Evolutionary conservation across 306 rosid species (phyloP), one percentile per base, ranked within the genome.

Genomic region (Cucumis melo): DNA sequence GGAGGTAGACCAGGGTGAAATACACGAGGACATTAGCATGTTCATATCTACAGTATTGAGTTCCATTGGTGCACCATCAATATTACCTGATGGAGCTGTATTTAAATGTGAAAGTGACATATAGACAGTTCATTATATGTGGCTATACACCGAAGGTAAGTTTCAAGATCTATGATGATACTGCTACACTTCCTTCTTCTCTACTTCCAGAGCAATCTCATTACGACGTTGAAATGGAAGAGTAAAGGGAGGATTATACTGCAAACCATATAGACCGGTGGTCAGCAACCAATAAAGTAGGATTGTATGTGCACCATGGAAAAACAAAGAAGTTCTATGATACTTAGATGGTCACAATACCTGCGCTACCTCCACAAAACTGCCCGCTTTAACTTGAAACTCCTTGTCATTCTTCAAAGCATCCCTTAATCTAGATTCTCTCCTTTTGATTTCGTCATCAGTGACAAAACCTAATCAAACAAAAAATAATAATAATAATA

Each of bases 201-300:
- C 94, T 53, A 94, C 91, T 88, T 91, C 98, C 84, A 94, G 80
- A 54, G 93, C 86, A 79, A 94, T 85, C 89, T 94, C 98, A 80
- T 94, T 94, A 62, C 97, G 96, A 53, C 96, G 91, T 94, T 91
- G 97, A 84, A 94, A 91, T 62, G 98, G 97, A 84, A 94, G 97
- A 8, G 96, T 86, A 79, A 94, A 94, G 46, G 97, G 98, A 13
- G 97, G 98, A 83, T 94, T 94, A 81, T 90, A 91, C 98, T 94
- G 96, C 86, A 91, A 27, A 79, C 79, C 44, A 74, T 65, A 82
- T 44, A 53, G 23, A 57, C 39, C 67, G 64, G 53, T 19, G 71
- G 74, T 80, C 79, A 81, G 50, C 80, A 42, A 76, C 36, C 77
- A 51, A 62, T 59, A 80, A 78, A 76, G 57, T 38, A 66, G 32